These are phyloP conservation scores for Globisporangium middletonii DNA, from an alignment of 352 stramenopile genomes.

Conservation along the genomic window DNA sequence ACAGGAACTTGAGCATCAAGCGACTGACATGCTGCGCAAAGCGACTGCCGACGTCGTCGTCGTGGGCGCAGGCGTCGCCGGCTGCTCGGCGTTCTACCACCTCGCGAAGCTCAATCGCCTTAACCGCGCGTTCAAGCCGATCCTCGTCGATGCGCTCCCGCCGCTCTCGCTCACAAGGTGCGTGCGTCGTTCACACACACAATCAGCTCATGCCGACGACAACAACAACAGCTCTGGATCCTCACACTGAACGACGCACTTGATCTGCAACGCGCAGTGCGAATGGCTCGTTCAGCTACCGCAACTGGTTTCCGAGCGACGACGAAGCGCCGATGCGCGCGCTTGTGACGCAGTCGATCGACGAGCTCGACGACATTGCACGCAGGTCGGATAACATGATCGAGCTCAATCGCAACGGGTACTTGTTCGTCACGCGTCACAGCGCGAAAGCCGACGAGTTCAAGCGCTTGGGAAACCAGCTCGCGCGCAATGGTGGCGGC, in stretches of 20 bases:
- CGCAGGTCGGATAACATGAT: constrained; percentile 57
- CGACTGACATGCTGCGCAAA: constrained; percentile 34
- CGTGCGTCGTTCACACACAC: background rate
- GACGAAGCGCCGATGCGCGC: constrained; percentile 58
- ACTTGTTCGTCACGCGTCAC: constrained; percentile 66
- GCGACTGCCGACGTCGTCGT: constrained; percentile 59
- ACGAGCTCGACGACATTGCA: constrained; percentile 66
- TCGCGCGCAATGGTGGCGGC: constrained; percentile 48
- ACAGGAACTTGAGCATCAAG: background rate
- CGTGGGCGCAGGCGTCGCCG: constrained; percentile 62
- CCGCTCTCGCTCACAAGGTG: constrained; percentile 66
- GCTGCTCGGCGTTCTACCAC: constrained; percentile 77
- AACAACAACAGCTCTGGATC: background rate
- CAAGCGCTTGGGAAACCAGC: constrained; percentile 33
- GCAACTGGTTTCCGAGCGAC: constrained; percentile 77
- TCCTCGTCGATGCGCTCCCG: constrained; percentile 61
- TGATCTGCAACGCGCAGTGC: constrained; percentile 19
- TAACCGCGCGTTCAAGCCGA: constrained; percentile 56
- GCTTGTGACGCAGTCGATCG: constrained; percentile 66
- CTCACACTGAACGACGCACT: background rate
- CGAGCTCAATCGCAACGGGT: constrained; percentile 74
- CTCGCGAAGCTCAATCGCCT: constrained; percentile 56
- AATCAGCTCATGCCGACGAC: no score
- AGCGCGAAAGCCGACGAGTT: constrained; percentile 41
- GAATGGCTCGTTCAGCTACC: constrained; percentile 78